Evolutionary conservation across 257 asterid genomes (phyloP).

Genomic region (Linaria vulgaris): DNA sequence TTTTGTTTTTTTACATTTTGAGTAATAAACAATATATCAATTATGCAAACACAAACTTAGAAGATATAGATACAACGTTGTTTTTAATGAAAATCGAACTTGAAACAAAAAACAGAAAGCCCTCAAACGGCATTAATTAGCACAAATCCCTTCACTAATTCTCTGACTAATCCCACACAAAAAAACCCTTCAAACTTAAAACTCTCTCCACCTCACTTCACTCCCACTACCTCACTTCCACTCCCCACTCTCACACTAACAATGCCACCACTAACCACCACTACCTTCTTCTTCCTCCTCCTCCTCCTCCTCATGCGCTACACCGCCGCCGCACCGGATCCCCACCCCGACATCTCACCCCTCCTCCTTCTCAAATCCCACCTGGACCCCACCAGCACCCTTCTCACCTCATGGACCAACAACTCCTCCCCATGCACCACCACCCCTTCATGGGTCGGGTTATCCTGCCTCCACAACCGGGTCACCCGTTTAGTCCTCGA

Average conservation of each 20-base stretch:
- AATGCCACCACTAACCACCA: conserved; percentile 31
- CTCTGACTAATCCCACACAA: conserved; percentile 15
- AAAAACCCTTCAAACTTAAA: too few species aligned
- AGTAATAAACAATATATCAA: too few species aligned
- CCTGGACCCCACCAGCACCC: conserved; percentile 42
- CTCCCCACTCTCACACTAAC: conserved; percentile 17
- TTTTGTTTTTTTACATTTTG: too few species aligned
- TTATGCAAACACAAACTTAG: too few species aligned
- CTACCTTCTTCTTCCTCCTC: conserved; percentile 26
- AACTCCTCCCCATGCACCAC: conserved; percentile 52
- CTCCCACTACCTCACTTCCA: conserved; percentile 7
- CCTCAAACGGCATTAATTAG: conserved; percentile 18
- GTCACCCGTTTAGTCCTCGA: conserved; percentile 78
- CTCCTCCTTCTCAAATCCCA: conserved; percentile 63
- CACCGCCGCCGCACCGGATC: conserved; percentile 29
- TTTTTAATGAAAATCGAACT: too few species aligned
- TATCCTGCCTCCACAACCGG: conserved; percentile 61
- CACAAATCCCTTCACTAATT: conserved; percentile 13
- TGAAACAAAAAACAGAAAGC: too few species aligned
- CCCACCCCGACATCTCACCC: conserved; percentile 53
- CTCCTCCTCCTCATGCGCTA: conserved; percentile 31
- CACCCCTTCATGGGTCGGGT: conserved; percentile 57
- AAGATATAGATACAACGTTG: too few species aligned
- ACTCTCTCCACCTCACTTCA: conserved; percentile 11
- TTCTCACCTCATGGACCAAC: conserved; percentile 59